Percentiles rank a stretch among this genome's conserved stretches.
These are phyloP conservation scores for Carex arenaria DNA, from an alignment of 202 grass and related monocot genomes.

Conservation along the genomic window DNA sequence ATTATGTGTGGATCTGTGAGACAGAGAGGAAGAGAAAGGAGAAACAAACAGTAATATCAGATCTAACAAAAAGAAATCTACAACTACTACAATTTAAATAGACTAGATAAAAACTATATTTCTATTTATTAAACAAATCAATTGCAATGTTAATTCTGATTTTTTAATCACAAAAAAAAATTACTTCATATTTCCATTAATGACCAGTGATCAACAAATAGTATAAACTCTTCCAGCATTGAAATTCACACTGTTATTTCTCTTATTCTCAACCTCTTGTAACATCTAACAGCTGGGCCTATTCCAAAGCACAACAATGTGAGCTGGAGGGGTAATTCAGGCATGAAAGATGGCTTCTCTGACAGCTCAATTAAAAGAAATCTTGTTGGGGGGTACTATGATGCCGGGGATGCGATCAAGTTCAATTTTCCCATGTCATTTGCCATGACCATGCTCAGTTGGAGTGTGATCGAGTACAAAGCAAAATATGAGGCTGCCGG, in stretches of 20 bases:
- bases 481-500: conserved; percentile 83
- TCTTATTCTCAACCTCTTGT: conserved; percentile 7
- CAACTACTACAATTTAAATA: background rate
- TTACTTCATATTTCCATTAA: background rate
- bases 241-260: background rate
- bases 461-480: conserved; percentile 94
- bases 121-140: background rate
- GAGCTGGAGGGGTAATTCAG: conserved; percentile 88
- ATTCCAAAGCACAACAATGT: conserved; percentile 91
- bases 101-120: background rate
- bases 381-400: conserved; percentile 90
- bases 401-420: conserved; percentile 95
- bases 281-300: conserved; percentile 53
- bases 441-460: conserved; percentile 99
- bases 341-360: conserved; percentile 85
- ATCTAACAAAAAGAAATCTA: background rate
- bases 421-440: conserved; percentile 98
- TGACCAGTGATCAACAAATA: background rate
- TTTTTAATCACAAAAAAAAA: background rate
- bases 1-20: background rate
- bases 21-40: background rate
- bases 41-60: background rate
- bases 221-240: background rate
- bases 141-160: background rate
- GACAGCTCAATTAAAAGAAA: conserved; percentile 52